Evolutionary conservation across 2,329 filamentous ascomycete genomes (phyloP), one percentile per base, ranked within the genome.

Genomic region (Colletotrichum limetticola): DNA sequence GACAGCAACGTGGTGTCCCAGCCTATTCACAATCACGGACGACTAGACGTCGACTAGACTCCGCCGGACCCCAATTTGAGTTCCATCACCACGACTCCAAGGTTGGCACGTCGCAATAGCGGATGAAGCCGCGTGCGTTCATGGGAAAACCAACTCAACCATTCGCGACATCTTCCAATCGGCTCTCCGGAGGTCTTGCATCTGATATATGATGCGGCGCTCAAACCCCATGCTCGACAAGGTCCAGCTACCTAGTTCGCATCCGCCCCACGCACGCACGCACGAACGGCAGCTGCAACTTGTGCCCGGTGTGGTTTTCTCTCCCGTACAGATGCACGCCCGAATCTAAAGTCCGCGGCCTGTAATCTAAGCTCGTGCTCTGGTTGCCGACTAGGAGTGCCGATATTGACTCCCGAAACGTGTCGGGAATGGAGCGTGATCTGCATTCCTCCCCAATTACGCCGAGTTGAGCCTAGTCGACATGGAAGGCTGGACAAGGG

Each of bases 361-460:
- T 37, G 65, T 5, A 12, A 49, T 14, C 14, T 24, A 16, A 35
- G 30, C 49, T 28, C 49, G 3, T 37, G 19, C 35, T 11, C 60
- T 22, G 16, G 42, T 66, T 72, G 55, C 60, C 35, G 53, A 65
- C 24, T 16, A 56, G 37, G 42, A 72, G 4, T 72, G 70, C 70
- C 66, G 70, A 55, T 4, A 53, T 64, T 35, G 11, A 35, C 30
- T 59, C 32, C 56, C 70, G 66, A 60, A 52, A 60, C 46, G 66
- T 69, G 58, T 46, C 55, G 24, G 42, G 55, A 30, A 56, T 56
- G 30, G 35, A 22, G 55, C 37, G 14, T 32, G 66, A 57, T 66
- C 70, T 49, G 55, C 56, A 57, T 70, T 66, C 30, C 46, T 37
- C 55, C 60, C 60, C 66, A 49, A 24, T 61, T 37, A 14, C 46